These are phyloP conservation scores for Trichoderma gamsii DNA, from an alignment of 495 filamentous ascomycete species.

Conservation along the genomic window DNA sequence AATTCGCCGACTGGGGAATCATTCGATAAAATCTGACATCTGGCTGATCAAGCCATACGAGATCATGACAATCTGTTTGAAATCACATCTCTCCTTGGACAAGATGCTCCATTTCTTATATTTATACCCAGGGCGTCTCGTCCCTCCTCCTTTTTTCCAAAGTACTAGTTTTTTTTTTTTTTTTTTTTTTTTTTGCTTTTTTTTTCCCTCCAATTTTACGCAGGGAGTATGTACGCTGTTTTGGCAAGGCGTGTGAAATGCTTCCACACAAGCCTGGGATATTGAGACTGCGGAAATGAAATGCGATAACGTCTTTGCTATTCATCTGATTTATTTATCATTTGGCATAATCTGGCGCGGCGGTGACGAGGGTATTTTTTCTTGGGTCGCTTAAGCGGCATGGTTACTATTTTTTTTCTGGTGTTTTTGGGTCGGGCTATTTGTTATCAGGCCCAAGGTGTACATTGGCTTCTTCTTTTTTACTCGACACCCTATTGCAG, in stretches of 20 bases:
- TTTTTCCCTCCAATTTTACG: not conserved
- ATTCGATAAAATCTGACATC: conserved; percentile 49
- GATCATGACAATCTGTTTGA: conserved; percentile 14
- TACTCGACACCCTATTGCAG: not conserved
- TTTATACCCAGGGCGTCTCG: conserved; percentile 12
- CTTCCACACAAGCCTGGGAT: not conserved
- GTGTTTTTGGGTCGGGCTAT: not conserved
- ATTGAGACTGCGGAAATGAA: not conserved
- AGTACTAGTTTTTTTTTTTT: too few species aligned
- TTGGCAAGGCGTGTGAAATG: not conserved
- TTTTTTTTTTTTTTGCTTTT: not conserved
- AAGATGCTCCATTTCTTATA: conserved; percentile 3
- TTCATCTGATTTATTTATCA: conserved; percentile 3
- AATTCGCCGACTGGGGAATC: conserved; percentile 61
- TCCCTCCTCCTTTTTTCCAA: not conserved
- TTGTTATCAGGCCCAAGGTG: not conserved
- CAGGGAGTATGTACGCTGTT: not conserved
- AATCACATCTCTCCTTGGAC: conserved; percentile 14
- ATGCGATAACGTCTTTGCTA: conserved; percentile 1
- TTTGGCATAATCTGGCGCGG: conserved; percentile 11
- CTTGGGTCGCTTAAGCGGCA: not conserved
- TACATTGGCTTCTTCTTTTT: not conserved
- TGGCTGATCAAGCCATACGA: not conserved
- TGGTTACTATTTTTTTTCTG: not conserved
- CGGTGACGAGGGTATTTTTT: not conserved